Percentiles rank a stretch among this genome's conserved stretches.
phyloP scores from a whole-genome alignment of 768 basidiomycete genomes.

The Pleurotus djamor region DNA sequence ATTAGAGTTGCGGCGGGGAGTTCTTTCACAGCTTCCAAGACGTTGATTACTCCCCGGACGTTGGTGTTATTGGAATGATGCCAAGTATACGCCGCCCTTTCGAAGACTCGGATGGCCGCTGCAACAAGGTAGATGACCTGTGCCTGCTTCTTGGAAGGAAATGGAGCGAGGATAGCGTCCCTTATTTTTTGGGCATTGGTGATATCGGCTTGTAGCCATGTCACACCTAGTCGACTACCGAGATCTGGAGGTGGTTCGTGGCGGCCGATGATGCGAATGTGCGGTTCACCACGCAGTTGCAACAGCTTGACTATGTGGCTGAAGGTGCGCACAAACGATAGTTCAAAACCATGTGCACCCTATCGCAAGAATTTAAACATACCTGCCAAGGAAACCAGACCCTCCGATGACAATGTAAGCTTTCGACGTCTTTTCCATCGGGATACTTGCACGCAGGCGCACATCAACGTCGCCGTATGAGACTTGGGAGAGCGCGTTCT shows the following conservation, averaged over 20 bases:
- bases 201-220: slow-evolving; percentile 26
- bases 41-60: slow-evolving; percentile 44
- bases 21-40: slow-evolving; percentile 40
- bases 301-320: slow-evolving; percentile 31
- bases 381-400: slow-evolving; percentile 30
- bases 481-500: slow-evolving; percentile 16
- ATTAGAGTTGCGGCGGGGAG: slow-evolving; percentile 39
- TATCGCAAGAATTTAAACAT: not conserved
- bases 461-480: slow-evolving; percentile 25
- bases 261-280: slow-evolving; percentile 27
- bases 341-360: no score
- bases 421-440: slow-evolving; percentile 16
- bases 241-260: slow-evolving; percentile 20
- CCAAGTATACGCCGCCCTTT: slow-evolving; percentile 40
- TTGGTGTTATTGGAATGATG: slow-evolving; percentile 46
- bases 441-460: slow-evolving; percentile 16
- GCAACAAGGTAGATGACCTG: slow-evolving; percentile 55
- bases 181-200: slow-evolving; percentile 24
- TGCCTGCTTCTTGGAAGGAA: slow-evolving; percentile 33
- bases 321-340: no score
- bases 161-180: slow-evolving; percentile 19
- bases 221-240: slow-evolving; percentile 20
- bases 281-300: slow-evolving; percentile 29
- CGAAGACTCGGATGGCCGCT: slow-evolving; percentile 56
- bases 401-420: slow-evolving; percentile 28